Base-by-base conservation (phyloP, 768 basidiomycete genomes). In the Termitomyces titanicus region DNA sequence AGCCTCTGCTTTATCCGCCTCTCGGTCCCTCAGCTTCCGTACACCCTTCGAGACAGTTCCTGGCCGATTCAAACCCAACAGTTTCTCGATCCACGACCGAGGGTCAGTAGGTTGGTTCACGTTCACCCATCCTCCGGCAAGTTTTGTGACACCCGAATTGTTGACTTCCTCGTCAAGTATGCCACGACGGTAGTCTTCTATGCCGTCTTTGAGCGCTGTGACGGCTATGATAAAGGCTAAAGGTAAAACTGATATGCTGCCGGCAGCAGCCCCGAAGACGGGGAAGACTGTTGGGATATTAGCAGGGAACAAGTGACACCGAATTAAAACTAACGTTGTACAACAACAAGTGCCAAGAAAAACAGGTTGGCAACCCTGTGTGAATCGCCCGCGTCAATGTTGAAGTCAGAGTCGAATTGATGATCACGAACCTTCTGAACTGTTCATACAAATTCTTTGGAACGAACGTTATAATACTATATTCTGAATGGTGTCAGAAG, bases 391-490 rank as follows among this genome's bases (percentile, higher is more conserved):
- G n/a, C 29, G 29, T 29, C 29, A 29, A 9, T 29, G 29, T 29
- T 3, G 29, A 29, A 29, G 29, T 60, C 42, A 55, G 56, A 25
- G 37, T 47, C 47, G n/a, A 29, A 24, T 17, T 44, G 18, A 17
- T 38, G 34, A 20, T n/a, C 51, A 64, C 82, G 61, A 58, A 88
- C 87, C 95, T 81, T 58, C 92, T 80, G 67, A 98, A 99, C 67
- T 99, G 96, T 71, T 98, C 94, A 61, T 85, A 92, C 60, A 98
- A 71, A 68, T 98, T 97, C 80, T 92, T 94, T 10, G 95, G 95
- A 42, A 98, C 63, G 67, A 98, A 98, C 0, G 93, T 91, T 47
- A 97, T 47, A 46, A 92, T 69, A 25, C 94, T 96, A 72, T 98
- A 98, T 71, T 95, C 92, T 94, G 66, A 8, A 24, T 18, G 6